Percentiles rank a stretch among this genome's conserved stretches.
phyloP scores from a whole-genome alignment of 805 yeast genomes.

The Saccharomycopsis sp. region DNA sequence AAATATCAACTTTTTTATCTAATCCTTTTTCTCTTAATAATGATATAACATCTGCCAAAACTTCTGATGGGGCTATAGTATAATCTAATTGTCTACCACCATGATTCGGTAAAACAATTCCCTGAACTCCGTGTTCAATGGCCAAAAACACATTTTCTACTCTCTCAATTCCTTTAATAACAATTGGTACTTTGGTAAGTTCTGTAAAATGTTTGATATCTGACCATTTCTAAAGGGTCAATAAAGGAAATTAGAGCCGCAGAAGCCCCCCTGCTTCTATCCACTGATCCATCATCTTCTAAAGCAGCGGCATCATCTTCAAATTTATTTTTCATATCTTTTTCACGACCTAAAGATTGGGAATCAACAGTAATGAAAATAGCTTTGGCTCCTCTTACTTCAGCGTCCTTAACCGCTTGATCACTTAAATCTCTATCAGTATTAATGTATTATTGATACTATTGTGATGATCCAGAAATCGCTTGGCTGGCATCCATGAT shows the following conservation, averaged over 20 bases:
- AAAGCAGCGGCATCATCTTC: constrained; percentile 23
- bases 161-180: constrained; percentile 55
- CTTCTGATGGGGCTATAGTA: constrained; percentile 50
- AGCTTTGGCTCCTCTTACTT: constrained; percentile 24
- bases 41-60: constrained; percentile 35
- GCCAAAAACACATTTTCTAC: constrained; percentile 57
- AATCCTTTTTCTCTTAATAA: constrained; percentile 13
- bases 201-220: constrained; percentile 23
- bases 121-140: constrained; percentile 46
- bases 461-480: constrained; percentile 30
- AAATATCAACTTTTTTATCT: constrained; percentile 39
- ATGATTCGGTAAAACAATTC: constrained; percentile 60
- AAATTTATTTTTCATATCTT: constrained; percentile 26
- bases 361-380: constrained; percentile 49
- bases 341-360: constrained; percentile 44
- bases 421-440: constrained; percentile 31
- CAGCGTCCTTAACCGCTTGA: constrained; percentile 27
- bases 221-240: constrained; percentile 53
- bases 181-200: constrained; percentile 34
- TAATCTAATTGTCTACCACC: constrained; percentile 67
- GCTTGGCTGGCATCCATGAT: constrained; percentile 29
- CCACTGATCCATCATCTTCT: constrained; percentile 30
- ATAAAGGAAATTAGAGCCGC: constrained; percentile 25
- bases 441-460: too few species aligned
- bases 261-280: constrained; percentile 41